Conservation (phyloP, 2,329 filamentous ascomycete species). For the Arthroderma sp. region DNA sequence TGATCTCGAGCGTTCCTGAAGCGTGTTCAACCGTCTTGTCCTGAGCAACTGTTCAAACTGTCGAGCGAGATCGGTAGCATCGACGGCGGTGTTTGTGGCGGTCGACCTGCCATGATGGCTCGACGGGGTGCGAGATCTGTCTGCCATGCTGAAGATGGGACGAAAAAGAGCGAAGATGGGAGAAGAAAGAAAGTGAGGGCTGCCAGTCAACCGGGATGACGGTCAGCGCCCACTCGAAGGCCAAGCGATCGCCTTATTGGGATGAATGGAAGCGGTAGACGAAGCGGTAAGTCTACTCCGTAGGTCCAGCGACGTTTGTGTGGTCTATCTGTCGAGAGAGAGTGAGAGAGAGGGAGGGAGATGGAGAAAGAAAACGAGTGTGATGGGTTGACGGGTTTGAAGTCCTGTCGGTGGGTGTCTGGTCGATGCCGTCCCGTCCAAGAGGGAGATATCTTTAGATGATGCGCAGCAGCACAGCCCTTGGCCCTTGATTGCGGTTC, state of each 20-base stretch:
- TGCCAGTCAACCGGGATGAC: constrained; percentile 12
- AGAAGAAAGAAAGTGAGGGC: constrained; percentile 4
- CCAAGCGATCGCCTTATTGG: background rate
- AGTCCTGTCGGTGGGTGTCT: no score
- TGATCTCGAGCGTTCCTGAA: constrained; percentile 54
- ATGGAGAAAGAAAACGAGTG: no score
- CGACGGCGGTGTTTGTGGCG: constrained; percentile 38
- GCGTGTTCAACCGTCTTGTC: constrained; percentile 74
- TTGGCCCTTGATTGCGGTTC: constrained; percentile 3
- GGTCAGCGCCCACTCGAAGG: constrained; percentile 12
- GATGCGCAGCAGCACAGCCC: constrained; percentile 7
- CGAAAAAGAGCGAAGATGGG: background rate
- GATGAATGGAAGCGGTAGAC: background rate
- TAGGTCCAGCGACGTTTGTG: no score
- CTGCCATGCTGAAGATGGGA: constrained; percentile 7
- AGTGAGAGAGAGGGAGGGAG: no score
- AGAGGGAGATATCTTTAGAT: constrained; percentile 25
- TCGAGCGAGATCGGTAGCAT: constrained; percentile 66
- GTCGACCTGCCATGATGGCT: constrained; percentile 9
- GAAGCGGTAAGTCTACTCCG: no score
- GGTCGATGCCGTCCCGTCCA: background rate
- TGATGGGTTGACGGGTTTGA: constrained; percentile 12
- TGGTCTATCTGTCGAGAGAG: background rate
- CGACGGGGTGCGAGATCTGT: background rate
- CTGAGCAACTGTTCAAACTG: constrained; percentile 81